Percentiles rank a stretch among this genome's conserved stretches.
phyloP scores from a whole-genome alignment of 140 eudicot genomes.

The Erigeron philadelphicus region DNA sequence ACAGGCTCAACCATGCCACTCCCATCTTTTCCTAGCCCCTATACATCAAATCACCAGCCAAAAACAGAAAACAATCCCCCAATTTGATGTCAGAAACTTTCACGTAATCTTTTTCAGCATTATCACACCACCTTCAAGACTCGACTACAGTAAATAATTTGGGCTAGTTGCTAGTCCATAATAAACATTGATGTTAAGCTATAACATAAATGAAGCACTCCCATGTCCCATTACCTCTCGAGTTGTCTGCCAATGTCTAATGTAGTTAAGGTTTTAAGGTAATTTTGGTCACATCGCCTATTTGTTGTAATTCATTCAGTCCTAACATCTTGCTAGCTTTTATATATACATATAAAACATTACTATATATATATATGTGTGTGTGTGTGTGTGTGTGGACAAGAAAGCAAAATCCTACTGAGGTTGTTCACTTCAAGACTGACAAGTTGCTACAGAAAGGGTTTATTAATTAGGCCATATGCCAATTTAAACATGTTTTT shows the following conservation, averaged over 20 bases:
- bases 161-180: neutral
- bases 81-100: conserved; percentile 40
- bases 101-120: neutral
- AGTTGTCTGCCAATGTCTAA: neutral
- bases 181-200: neutral
- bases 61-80: conserved; percentile 32
- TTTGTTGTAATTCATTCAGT: too few relatives aligned
- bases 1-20: conserved; percentile 99
- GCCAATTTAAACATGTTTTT: neutral
- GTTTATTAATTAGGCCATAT: neutral
- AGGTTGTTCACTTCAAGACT: neutral
- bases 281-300: too few relatives aligned
- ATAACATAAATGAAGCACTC: neutral
- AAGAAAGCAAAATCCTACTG: too few relatives aligned
- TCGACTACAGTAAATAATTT: conserved; percentile 7
- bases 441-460: neutral
- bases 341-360: too few relatives aligned
- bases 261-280: neutral
- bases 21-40: conserved; percentile 98
- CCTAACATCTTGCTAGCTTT: too few relatives aligned
- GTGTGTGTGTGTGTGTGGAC: too few relatives aligned
- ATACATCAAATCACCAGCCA: conserved; percentile 21
- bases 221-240: neutral
- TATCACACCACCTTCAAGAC: neutral
- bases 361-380: too few relatives aligned